These are phyloP conservation scores for Ophiostoma montium DNA, from an alignment of 2,329 filamentous ascomycete genomes.

Conservation along the genomic window DNA sequence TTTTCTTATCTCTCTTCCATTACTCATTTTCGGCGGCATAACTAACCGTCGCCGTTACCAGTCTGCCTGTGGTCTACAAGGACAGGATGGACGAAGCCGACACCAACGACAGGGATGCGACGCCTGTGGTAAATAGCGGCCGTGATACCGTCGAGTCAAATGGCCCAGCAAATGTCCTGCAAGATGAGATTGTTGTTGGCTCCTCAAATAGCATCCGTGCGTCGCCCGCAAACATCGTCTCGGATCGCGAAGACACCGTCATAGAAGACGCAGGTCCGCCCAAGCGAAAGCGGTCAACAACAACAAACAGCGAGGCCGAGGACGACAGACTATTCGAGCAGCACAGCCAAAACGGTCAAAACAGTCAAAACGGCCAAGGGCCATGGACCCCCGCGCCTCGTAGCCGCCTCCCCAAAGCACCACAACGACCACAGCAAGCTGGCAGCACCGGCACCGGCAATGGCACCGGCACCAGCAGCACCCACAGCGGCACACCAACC, in stretches of 20 bases:
- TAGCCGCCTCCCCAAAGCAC: not conserved
- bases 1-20: not conserved
- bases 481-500: constrained; percentile 21
- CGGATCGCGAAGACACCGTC: constrained; percentile 28
- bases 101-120: not conserved
- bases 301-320: not conserved
- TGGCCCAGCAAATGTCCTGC: constrained; percentile 24
- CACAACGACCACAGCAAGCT: not conserved
- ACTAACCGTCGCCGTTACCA: constrained; percentile 6
- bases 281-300: not conserved
- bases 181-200: constrained; percentile 39
- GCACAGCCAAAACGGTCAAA: not conserved
- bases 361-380: not conserved
- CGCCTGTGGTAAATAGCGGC: not conserved
- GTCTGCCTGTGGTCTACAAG: not conserved
- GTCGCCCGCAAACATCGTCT: constrained; percentile 17
- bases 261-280: constrained; percentile 22
- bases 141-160: constrained; percentile 8
- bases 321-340: not conserved
- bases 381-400: not conserved
- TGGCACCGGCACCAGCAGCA: constrained; percentile 13
- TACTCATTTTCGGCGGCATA: not conserved
- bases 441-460: not conserved
- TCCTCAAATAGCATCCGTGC: constrained; percentile 16
- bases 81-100: not conserved